These are phyloP conservation scores for Gonapodya prolifera DNA, from an alignment of 192 early-diverging fungal species.

Conservation along the genomic window DNA sequence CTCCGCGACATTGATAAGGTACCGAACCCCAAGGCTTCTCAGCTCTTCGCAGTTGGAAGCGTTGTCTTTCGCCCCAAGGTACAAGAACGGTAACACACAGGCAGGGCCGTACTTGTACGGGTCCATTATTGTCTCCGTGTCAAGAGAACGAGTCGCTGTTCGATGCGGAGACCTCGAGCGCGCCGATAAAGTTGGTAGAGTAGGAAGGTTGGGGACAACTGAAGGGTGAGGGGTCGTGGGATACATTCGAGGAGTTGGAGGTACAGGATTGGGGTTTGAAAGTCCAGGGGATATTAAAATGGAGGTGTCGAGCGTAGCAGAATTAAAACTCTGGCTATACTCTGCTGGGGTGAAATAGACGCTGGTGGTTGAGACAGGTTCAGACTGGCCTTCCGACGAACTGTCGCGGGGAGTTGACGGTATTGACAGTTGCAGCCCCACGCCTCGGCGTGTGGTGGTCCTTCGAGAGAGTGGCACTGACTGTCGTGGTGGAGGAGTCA, in stretches of 20 bases:
- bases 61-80: slow-evolving; percentile 51
- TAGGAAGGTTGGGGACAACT: neutral
- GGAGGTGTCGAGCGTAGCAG: no score
- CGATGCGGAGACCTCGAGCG: neutral
- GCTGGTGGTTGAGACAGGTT: neutral
- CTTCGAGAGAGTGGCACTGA: neutral
- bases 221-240: neutral
- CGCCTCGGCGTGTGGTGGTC: neutral
- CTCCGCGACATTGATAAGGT: slow-evolving; percentile 64
- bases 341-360: neutral
- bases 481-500: neutral
- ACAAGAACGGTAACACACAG: slow-evolving; percentile 19
- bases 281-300: no score
- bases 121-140: neutral
- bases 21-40: slow-evolving; percentile 31
- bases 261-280: neutral
- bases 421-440: neutral
- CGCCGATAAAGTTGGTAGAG: neutral
- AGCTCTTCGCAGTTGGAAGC: slow-evolving; percentile 37
- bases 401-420: neutral
- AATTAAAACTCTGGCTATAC: neutral
- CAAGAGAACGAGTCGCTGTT: neutral
- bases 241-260: neutral
- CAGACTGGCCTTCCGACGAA: neutral
- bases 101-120: slow-evolving; percentile 6